These are phyloP conservation scores for Ziziphus jujuba DNA, from an alignment of 306 rosid genomes.

Conservation along the genomic window DNA sequence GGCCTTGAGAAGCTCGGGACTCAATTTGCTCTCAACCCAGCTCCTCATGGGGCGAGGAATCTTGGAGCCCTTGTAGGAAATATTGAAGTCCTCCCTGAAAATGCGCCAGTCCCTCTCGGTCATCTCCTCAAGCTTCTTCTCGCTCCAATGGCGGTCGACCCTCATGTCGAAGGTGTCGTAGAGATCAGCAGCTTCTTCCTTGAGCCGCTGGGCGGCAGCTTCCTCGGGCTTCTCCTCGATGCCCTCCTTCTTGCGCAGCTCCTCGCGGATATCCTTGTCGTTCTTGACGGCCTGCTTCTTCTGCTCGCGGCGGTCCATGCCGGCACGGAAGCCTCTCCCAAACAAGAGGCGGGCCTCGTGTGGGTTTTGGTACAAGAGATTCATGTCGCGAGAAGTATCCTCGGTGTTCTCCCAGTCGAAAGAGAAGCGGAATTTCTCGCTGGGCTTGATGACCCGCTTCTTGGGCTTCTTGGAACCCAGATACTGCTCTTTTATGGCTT, in stretches of 20 bases:
- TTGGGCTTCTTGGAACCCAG: slow-evolving; percentile 84
- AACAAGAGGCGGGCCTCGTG: slow-evolving; percentile 88
- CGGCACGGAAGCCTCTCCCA: slow-evolving; percentile 84
- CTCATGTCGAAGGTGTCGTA: slow-evolving; percentile 85
- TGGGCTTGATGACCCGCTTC: slow-evolving; percentile 85
- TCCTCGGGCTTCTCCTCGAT: slow-evolving; percentile 86
- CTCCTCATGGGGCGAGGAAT: slow-evolving; percentile 86
- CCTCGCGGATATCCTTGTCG: slow-evolving; percentile 80
- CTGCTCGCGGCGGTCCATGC: slow-evolving; percentile 92
- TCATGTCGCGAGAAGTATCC: slow-evolving; percentile 90
- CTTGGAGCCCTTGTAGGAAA: slow-evolving; percentile 80
- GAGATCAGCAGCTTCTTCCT: slow-evolving; percentile 77
- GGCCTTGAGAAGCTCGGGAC: neutral
- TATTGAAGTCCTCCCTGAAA: slow-evolving; percentile 79
- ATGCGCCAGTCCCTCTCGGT: slow-evolving; percentile 88
- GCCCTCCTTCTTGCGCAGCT: slow-evolving; percentile 67
- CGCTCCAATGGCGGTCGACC: slow-evolving; percentile 90
- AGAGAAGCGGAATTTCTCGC: slow-evolving; percentile 89
- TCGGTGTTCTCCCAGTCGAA: slow-evolving; percentile 95
- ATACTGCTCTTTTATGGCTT: slow-evolving; percentile 79
- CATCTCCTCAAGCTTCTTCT: slow-evolving; percentile 90
- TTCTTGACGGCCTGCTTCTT: slow-evolving; percentile 89
- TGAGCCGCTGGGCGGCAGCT: slow-evolving; percentile 74
- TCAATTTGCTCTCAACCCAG: slow-evolving; percentile 75
- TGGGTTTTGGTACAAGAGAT: slow-evolving; percentile 74